Percentiles rank a stretch among this genome's conserved stretches.
Evolutionary conservation across 1,284 basidiomycete species (phyloP).

Genomic region (Ustilago xerochloae): DNA sequence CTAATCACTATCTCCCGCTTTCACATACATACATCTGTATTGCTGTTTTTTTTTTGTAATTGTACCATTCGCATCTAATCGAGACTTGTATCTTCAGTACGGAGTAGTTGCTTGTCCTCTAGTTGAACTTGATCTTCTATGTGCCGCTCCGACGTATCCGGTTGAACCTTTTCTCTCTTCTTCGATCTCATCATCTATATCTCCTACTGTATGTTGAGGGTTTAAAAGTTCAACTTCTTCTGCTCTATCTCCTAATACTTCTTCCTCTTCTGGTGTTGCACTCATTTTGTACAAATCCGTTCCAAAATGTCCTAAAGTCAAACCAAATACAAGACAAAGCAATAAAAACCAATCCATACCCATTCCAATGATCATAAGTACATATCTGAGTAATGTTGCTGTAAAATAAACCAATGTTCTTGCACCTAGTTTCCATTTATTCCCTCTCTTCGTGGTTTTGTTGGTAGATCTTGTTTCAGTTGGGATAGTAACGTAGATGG

Average conservation of each 20-base stretch:
- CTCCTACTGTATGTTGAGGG: not conserved
- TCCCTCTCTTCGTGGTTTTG: no score
- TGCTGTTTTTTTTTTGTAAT: not conserved
- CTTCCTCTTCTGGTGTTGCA: not conserved
- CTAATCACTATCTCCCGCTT: not conserved
- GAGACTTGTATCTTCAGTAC: not conserved
- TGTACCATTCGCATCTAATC: not conserved
- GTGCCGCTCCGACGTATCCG: not conserved
- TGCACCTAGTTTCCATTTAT: not conserved
- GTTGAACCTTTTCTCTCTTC: not conserved
- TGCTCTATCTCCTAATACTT: not conserved
- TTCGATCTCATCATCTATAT: not conserved
- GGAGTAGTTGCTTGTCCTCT: not conserved
- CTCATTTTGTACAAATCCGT: constrained; percentile 9
- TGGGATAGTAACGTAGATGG: constrained; percentile 12
- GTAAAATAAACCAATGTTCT: constrained; percentile 14
- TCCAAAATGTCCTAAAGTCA: constrained; percentile 12
- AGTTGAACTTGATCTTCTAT: not conserved
- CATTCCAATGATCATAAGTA: constrained; percentile 47
- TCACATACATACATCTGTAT: no score
- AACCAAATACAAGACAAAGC: constrained; percentile 7
- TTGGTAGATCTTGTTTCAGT: no score
- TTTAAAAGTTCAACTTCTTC: not conserved
- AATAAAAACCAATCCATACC: constrained; percentile 50
- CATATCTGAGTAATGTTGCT: constrained; percentile 24